Conservation (phyloP, 345 rosid genomes). For the Bruguiera gymnorhiza region DNA sequence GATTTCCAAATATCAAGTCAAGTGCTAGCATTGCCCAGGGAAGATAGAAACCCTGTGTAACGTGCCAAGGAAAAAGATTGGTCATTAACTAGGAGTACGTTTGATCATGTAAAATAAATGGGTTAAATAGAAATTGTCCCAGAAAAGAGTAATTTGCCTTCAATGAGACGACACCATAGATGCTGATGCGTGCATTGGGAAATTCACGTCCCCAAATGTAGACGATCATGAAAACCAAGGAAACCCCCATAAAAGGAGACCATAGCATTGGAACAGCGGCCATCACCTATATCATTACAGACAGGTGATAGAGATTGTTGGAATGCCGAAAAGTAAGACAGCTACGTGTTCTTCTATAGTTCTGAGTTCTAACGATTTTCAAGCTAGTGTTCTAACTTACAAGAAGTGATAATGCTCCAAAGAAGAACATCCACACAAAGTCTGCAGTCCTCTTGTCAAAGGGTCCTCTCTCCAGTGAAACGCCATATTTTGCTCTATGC, state of each 20-base stretch:
- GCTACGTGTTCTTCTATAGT: not conserved
- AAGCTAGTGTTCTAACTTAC: slow-evolving; percentile 20
- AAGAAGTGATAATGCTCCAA: slow-evolving; percentile 62
- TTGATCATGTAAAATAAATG: not conserved
- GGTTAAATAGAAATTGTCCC: not conserved
- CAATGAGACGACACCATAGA: slow-evolving; percentile 52
- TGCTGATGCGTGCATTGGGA: slow-evolving; percentile 49
- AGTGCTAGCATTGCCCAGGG: slow-evolving; percentile 69
- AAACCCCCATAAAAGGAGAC: slow-evolving; percentile 49
- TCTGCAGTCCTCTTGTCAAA: slow-evolving; percentile 71
- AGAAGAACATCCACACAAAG: slow-evolving; percentile 63
- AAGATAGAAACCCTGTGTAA: slow-evolving; percentile 56
- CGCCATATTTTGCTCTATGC: slow-evolving; percentile 59
- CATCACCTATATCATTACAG: slow-evolving; percentile 31
- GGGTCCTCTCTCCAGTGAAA: slow-evolving; percentile 55
- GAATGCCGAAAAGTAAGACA: not conserved
- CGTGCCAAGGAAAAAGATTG: not conserved
- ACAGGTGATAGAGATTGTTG: not conserved
- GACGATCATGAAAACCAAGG: slow-evolving; percentile 58
- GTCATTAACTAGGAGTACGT: not conserved
- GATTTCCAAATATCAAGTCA: slow-evolving; percentile 49
- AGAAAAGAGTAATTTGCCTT: slow-evolving; percentile 35
- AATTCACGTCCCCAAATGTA: slow-evolving; percentile 59
- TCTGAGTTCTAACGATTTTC: not conserved
- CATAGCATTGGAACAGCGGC: slow-evolving; percentile 39